Percentiles rank a stretch among this genome's conserved stretches.
phyloP scores from a whole-genome alignment of 1,284 basidiomycete species.

The Leccinum griseonigrum region DNA sequence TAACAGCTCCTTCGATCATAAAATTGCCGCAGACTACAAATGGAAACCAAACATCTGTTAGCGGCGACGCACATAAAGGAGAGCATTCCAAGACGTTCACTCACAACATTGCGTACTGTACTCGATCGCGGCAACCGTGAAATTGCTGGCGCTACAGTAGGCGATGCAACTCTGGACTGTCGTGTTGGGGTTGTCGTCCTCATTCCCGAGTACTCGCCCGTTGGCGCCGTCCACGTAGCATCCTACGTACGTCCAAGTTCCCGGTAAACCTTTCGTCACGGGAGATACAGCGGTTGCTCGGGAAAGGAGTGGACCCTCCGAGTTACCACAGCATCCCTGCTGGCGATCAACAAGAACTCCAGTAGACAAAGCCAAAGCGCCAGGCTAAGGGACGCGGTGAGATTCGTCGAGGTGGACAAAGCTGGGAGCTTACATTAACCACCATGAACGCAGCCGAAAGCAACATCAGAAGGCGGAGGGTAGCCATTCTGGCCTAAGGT shows the following conservation, averaged over 20 bases:
- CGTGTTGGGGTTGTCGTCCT: slow-evolving; percentile 30
- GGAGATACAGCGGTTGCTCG: slow-evolving; percentile 37
- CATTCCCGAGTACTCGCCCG: slow-evolving; percentile 46
- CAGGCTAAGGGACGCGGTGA: slow-evolving; percentile 9
- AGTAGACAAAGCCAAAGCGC: background rate
- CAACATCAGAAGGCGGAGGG: slow-evolving; percentile 3
- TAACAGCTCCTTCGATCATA: slow-evolving; percentile 55
- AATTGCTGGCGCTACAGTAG: slow-evolving; percentile 41
- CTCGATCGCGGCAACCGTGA: slow-evolving; percentile 46
- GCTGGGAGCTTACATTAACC: background rate
- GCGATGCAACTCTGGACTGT: slow-evolving; percentile 49
- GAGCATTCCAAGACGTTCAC: slow-evolving; percentile 20
- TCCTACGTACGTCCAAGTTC: slow-evolving; percentile 43
- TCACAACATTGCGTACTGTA: slow-evolving; percentile 58
- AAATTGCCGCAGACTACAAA: slow-evolving; percentile 59
- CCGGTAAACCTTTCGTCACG: slow-evolving; percentile 48
- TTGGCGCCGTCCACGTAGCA: slow-evolving; percentile 47
- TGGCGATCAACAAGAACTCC: background rate
- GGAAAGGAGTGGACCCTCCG: background rate
- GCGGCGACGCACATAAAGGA: background rate
- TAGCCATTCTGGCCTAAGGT: slow-evolving; percentile 8
- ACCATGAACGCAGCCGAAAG: background rate
- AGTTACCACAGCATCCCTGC: background rate
- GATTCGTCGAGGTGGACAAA: background rate
- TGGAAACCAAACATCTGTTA: background rate